Evolutionary conservation across 2,329 filamentous ascomycete species (phyloP), one percentile per base, ranked within the genome.

Genomic region (Epichloe scottii): DNA sequence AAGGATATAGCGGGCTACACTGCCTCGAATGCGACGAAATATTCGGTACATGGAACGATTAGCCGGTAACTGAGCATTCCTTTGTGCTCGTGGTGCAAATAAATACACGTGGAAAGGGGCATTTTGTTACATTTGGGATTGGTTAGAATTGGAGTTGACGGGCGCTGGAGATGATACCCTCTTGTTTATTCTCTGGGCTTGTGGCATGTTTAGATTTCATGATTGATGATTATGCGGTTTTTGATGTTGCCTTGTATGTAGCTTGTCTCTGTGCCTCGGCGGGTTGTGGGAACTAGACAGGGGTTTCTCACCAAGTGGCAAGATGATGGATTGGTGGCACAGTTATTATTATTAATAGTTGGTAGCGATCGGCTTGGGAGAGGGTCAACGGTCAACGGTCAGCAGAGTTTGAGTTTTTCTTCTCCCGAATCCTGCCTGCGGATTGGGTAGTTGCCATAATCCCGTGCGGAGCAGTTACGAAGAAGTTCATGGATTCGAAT

Each of bases 1-100:
- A 70, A 71, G 53, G 67, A 68, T 46, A 55, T 61, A 15, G 56
- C 61, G 34, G 66, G 66, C 19, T 62, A 66, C 43, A 52, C 17
- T 17, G 56, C 58, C 26, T 53, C 53, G 48, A 42, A 46, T 6
- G 35, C 38, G 15, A 45, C 51, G 58, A 37, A 15, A 39, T 3
- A 33, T 4, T 35, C 41, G 37, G n/a, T 42, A 6, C 17, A 35
- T 17, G 37, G 47, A 23, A 21, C 14, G 11, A 40, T 14, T n/a
- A 26, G 50, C 19, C 12, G 17, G 4, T 49, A 43, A 53, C 52
- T 15, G 39, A 5, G 34, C 46, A 48, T 45, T 35, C 19, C 23
- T 21, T 48, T 30, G 23, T 12, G 40, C 3, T 5, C 19, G 7
- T 42, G 10, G 19, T 17, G 48, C n/a, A 35, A 23, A 19, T 14